A percentile compares a stretch with the other conserved stretches of the same genome.
These are phyloP conservation scores for Prunus persica DNA, from an alignment of 306 rosid species.

Conservation along the genomic window DNA sequence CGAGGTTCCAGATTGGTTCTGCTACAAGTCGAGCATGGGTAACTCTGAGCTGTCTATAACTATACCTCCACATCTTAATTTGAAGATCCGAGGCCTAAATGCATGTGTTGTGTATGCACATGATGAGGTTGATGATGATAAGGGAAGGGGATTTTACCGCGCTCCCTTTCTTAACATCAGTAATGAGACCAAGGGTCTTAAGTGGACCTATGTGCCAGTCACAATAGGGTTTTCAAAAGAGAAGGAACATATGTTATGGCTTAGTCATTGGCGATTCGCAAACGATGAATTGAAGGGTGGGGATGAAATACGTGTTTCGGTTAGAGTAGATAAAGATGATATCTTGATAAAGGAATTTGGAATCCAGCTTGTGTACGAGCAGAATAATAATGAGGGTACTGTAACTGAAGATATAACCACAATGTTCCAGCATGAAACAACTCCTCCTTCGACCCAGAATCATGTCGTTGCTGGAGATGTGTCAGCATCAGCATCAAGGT, in stretches of 20 bases:
- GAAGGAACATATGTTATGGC: neutral
- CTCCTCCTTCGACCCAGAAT: neutral
- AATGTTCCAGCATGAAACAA: neutral
- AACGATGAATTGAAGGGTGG: neutral
- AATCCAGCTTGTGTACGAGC: neutral
- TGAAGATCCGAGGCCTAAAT: slow-evolving; percentile 1
- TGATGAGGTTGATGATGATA: too few relatives aligned
- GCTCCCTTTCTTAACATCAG: neutral
- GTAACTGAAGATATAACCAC: too few relatives aligned
- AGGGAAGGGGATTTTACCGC: too few relatives aligned
- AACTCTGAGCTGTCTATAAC: neutral
- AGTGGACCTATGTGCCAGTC: neutral
- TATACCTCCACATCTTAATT: neutral
- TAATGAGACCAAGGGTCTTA: neutral
- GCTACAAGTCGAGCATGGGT: neutral
- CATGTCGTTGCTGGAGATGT: neutral
- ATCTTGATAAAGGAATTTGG: neutral
- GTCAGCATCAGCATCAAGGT: neutral
- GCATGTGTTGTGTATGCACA: neutral
- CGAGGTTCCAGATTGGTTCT: neutral
- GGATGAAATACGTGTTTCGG: neutral
- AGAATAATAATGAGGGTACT: neutral
- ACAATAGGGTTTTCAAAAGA: neutral
- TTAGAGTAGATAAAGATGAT: neutral
- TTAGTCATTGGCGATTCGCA: neutral